Conservation (phyloP, 805 yeast species). For the Komagataella pastoris region DNA sequence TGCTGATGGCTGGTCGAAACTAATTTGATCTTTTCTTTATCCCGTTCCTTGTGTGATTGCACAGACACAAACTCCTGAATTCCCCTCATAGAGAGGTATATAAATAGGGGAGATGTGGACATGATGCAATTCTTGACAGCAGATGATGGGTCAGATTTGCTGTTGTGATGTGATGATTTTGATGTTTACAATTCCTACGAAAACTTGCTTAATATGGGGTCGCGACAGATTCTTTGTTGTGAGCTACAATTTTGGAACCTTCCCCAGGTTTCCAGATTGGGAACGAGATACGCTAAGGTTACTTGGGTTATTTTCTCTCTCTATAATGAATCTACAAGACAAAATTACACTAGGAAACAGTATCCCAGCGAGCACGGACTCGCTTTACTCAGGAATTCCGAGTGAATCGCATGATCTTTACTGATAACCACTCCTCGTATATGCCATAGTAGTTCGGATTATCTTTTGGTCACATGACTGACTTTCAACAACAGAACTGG, state of each 20-base stretch:
- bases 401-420: no score
- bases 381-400: no score
- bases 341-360: no score
- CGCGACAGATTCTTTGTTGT: not conserved
- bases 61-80: not conserved
- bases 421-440: not conserved
- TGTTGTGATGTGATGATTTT: not conserved
- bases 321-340: no score
- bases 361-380: no score
- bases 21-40: not conserved
- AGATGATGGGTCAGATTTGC: not conserved
- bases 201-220: not conserved
- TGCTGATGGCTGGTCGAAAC: not conserved
- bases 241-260: not conserved
- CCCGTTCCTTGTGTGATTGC: not conserved
- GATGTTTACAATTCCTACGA: not conserved
- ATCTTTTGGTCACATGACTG: not conserved
- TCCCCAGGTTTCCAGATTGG: not conserved
- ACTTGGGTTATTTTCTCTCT: not conserved
- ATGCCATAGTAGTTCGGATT: not conserved
- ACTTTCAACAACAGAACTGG: no score
- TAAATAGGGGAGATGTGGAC: not conserved
- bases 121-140: not conserved
- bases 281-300: not conserved
- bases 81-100: not conserved